phyloP scores from a whole-genome alignment of 768 basidiomycete species.

The Leccinum broughii region DNA sequence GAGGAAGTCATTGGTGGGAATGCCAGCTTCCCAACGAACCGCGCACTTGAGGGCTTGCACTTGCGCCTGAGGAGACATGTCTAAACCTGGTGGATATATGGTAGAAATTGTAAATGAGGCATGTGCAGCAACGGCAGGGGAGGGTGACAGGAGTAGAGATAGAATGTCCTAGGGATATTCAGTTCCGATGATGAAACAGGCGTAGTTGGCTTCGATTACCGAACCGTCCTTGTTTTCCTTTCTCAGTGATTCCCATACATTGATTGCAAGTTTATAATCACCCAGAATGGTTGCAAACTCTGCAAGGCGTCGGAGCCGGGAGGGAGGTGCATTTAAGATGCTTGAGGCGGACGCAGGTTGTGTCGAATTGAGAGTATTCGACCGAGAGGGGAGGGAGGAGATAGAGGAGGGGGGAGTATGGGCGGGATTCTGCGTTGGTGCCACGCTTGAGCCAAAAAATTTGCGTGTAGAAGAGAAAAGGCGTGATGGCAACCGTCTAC shows the following conservation, averaged over 20 bases:
- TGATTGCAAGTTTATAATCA: constrained; percentile 81
- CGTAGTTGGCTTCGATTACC: constrained; percentile 40
- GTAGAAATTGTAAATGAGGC: constrained; percentile 58
- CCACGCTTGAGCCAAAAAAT: constrained; percentile 67
- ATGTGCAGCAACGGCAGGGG: constrained; percentile 58
- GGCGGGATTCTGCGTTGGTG: constrained; percentile 46
- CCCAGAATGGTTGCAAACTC: constrained; percentile 94
- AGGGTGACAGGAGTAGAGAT: constrained; percentile 69
- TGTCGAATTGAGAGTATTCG: constrained; percentile 40
- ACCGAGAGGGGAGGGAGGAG: constrained; percentile 36
- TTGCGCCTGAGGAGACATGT: constrained; percentile 62
- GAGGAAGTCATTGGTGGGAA: constrained; percentile 45
- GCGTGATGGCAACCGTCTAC: constrained; percentile 76
- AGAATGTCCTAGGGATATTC: constrained; percentile 67
- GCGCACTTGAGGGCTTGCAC: constrained; percentile 67
- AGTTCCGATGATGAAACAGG: constrained; percentile 8
- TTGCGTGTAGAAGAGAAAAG: constrained; percentile 86
- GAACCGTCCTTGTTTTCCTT: constrained; percentile 89
- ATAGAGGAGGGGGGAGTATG: constrained; percentile 40
- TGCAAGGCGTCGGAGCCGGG: constrained; percentile 84
- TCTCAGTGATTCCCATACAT: constrained; percentile 82
- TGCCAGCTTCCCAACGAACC: constrained; percentile 75
- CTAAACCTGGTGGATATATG: constrained; percentile 44
- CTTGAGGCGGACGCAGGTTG: constrained; percentile 24
- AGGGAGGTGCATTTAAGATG: constrained; percentile 41